Evolutionary conservation across 257 asterid genomes (phyloP), one percentile per base, ranked within the genome.

Genomic region (Penstemon davidsonii): DNA sequence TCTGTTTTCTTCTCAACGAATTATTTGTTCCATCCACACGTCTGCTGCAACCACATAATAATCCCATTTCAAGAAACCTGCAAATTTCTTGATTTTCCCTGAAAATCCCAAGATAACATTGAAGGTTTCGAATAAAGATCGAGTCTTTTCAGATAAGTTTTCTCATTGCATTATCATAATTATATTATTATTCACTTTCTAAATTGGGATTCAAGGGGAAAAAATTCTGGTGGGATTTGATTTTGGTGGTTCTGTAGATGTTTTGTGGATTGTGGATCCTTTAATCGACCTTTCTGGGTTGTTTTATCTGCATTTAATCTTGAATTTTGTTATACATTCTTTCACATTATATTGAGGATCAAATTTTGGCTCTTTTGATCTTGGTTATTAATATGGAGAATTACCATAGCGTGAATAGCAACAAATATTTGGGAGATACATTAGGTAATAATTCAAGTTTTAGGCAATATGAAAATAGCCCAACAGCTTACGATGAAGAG

Each of bases 301-400:
- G 2, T 25, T 12, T 46, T n/a, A 12, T 8, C 44, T 54, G 18
- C 12, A 4, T 67, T 41, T 49, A 5, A 13, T 33, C 25, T 10
- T 15, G 52, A 51, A 44, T 66, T 78, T 50, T 67, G 59, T 63
- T 53, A 64, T 68, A 60, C 55, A 33, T 39, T 55, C 11, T 58
- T 47, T 73, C 68, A 67, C 64, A 45, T 62, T 62, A 50, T 61
- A 41, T 64, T 44, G 69, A 66, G 10, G 38, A 13, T 38, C 73
- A 70, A 75, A 64, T 45, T 69, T 68, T 59, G 9, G 74, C 41
- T 50, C 33, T 67, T 68, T 82, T 73, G 78, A 68, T 52, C 64
- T 74, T 68, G 71, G 76, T 72, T 57, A 60, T 80, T 15, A 75
- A 11, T 5, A 91, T 91, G 97, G 92, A 90, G 77, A 88, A 83